These are phyloP conservation scores for Penicillium paradoxum DNA, from an alignment of 495 filamentous ascomycete genomes.

Conservation along the genomic window DNA sequence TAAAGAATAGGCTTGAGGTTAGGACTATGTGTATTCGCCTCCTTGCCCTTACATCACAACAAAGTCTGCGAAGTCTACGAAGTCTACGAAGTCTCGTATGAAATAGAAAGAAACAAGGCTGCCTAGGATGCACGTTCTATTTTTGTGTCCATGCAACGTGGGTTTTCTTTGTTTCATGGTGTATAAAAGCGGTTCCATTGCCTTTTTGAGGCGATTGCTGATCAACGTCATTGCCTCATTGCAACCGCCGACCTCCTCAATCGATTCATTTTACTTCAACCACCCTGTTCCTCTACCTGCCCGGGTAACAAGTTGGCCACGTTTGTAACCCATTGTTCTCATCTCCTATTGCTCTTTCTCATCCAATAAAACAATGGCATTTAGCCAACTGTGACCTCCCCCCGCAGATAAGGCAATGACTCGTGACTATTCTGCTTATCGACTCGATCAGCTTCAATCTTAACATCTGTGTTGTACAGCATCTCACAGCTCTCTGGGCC, in stretches of 20 bases:
- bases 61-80: no score
- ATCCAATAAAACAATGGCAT: neutral
- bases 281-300: neutral
- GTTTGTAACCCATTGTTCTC: neutral
- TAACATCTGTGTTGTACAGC: conserved; percentile 3
- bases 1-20: neutral
- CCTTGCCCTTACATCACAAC: neutral
- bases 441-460: neutral
- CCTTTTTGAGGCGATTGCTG: conserved; percentile 1
- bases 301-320: neutral
- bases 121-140: neutral
- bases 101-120: neutral
- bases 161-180: neutral
- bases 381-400: neutral
- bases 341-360: neutral
- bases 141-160: neutral
- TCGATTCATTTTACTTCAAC: neutral
- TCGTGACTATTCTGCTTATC: conserved; percentile 7
- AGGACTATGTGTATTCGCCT: neutral
- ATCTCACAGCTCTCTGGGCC: neutral
- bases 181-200: neutral
- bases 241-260: neutral
- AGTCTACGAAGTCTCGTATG: no score
- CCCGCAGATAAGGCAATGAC: conserved; percentile 4
- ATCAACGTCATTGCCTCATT: conserved; percentile 5